Conservation (phyloP, 371 early-diverging fungal genomes). For the Mortierella sp. region DNA sequence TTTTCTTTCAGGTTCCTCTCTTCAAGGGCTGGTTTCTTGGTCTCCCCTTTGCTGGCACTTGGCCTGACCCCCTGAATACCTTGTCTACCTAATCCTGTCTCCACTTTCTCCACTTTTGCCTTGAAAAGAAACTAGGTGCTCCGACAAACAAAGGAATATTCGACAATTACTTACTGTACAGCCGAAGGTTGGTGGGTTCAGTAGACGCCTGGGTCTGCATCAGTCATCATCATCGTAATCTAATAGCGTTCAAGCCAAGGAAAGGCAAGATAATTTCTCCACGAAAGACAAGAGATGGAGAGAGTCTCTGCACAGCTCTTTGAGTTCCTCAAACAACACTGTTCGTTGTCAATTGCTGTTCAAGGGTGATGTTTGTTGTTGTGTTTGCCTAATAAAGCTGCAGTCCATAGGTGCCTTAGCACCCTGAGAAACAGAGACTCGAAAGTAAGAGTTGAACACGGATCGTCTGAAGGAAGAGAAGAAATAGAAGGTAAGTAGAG, state of each 20-base stretch:
- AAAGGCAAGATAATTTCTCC: background rate
- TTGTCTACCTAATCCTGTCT: too few species aligned
- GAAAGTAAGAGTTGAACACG: background rate
- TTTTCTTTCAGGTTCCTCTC: background rate
- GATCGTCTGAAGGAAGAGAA: background rate
- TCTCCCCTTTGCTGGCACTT: background rate
- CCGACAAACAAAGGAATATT: too few species aligned
- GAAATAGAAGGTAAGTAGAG: background rate
- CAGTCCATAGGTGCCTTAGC: background rate
- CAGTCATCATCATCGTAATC: background rate
- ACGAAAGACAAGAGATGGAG: background rate
- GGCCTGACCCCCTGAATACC: background rate
- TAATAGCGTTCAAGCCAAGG: background rate
- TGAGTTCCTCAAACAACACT: background rate
- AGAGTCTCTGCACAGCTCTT: background rate
- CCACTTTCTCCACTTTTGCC: background rate
- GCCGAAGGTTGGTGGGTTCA: too few species aligned
- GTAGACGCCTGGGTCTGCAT: too few species aligned
- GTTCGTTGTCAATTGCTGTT: background rate
- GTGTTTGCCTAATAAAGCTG: background rate
- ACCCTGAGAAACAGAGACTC: background rate
- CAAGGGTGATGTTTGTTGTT: background rate
- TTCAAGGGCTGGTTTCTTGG: background rate
- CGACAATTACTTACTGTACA: too few species aligned
- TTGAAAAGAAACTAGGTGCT: too few species aligned